phyloP scores from a whole-genome alignment of 2,329 filamentous ascomycete genomes.

The Biscogniauxia marginata region DNA sequence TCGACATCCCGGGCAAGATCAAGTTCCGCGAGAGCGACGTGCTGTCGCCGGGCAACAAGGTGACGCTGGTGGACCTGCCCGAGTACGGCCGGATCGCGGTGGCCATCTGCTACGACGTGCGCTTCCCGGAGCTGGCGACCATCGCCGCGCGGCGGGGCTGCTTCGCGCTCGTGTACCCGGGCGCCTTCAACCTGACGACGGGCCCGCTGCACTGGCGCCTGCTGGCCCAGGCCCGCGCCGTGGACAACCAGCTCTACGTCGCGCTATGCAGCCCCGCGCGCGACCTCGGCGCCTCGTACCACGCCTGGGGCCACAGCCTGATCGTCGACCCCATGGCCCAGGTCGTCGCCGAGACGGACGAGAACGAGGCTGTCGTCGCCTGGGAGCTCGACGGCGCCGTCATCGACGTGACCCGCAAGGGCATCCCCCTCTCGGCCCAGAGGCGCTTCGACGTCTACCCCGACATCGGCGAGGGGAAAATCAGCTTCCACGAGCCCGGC shows the following conservation, averaged over 20 bases:
- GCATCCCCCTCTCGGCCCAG: slow-evolving; percentile 82
- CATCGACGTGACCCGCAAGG: slow-evolving; percentile 74
- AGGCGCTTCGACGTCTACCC: slow-evolving; percentile 94
- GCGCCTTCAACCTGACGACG: slow-evolving; percentile 95
- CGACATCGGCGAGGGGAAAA: slow-evolving; percentile 70
- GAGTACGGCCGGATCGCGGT: slow-evolving; percentile 85
- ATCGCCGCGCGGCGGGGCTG: slow-evolving; percentile 83
- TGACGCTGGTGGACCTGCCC: slow-evolving; percentile 83
- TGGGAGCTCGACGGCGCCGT: slow-evolving; percentile 66
- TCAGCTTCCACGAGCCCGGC: slow-evolving; percentile 33
- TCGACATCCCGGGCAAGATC: slow-evolving; percentile 94
- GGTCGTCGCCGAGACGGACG: slow-evolving; percentile 76
- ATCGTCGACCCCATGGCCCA: slow-evolving; percentile 84
- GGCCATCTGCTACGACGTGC: slow-evolving; percentile 96
- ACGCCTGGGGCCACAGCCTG: slow-evolving; percentile 90
- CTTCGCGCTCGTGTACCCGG: slow-evolving; percentile 88
- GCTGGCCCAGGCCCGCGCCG: slow-evolving; percentile 75
- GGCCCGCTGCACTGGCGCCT: slow-evolving; percentile 90
- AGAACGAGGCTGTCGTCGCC: slow-evolving; percentile 73
- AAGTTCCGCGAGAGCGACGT: slow-evolving; percentile 89
- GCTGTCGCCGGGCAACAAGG: slow-evolving; percentile 76
- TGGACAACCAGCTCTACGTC: slow-evolving; percentile 95
- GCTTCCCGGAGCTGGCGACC: slow-evolving; percentile 90
- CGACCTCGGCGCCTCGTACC: slow-evolving; percentile 73
- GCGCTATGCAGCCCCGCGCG: slow-evolving; percentile 88